Conservation (phyloP, 306 rosid species). For the Cicer pinnatifidum region DNA sequence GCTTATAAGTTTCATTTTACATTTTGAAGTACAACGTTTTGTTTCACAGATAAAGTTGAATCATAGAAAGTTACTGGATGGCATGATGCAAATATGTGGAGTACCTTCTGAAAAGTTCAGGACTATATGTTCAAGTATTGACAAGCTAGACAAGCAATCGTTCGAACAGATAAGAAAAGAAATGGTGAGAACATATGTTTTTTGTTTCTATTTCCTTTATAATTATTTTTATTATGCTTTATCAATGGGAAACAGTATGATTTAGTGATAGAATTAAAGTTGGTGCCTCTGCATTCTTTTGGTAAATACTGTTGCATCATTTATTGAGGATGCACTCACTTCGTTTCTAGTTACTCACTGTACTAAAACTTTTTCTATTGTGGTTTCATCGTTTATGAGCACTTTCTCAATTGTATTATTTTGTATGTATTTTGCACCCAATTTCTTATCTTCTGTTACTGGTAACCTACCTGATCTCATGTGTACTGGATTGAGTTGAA, state of each 20-base stretch:
- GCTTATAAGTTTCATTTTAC: constrained; percentile 7
- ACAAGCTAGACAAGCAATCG: constrained; percentile 89
- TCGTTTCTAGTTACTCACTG: background rate
- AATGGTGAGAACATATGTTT: constrained; percentile 65
- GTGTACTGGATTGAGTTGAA: background rate
- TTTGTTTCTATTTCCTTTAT: constrained; percentile 26
- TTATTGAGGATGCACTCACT: constrained; percentile 31
- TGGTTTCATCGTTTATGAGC: constrained; percentile 30
- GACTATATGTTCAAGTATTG: constrained; percentile 94
- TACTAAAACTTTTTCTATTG: background rate
- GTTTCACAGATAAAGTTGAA: constrained; percentile 80
- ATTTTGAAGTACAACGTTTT: constrained; percentile 19
- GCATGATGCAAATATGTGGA: constrained; percentile 94
- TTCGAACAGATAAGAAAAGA: constrained; percentile 83
- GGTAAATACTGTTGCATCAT: constrained; percentile 9
- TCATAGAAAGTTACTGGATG: constrained; percentile 85
- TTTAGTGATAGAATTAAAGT: background rate
- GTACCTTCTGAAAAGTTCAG: constrained; percentile 91
- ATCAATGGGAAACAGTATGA: constrained; percentile 31
- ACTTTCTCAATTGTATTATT: constrained; percentile 6
- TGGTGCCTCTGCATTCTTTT: constrained; percentile 7
- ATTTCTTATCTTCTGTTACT: background rate
- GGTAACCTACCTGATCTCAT: background rate
- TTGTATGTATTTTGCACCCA: constrained; percentile 6
- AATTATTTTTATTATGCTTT: constrained; percentile 25